Evolutionary conservation across 148 eudicot species (phyloP), one percentile per base, ranked within the genome.

Genomic region (Rhododendron williamsianum): DNA sequence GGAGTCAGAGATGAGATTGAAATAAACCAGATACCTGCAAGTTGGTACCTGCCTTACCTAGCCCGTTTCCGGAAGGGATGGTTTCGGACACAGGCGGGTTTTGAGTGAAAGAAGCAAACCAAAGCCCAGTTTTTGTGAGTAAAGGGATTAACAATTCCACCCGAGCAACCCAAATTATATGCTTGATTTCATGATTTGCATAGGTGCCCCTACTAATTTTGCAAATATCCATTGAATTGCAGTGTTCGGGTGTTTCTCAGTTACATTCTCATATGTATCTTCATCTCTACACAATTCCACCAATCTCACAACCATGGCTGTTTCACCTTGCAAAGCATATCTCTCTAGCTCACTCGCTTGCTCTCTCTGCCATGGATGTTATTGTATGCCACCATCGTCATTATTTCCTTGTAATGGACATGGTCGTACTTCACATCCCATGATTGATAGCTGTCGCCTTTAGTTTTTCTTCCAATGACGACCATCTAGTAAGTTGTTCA

Each of bases 91-190:
- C 9, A 19, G 60, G 36, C 21, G 4, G 81, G 60, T 79, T 27
- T 9, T 78, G 21, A 33, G 36, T 49, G 81, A 48, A 48, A 79
- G 60, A 79, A 79, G 60, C 58, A 79, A 78, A 79, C 38, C 60
- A 16, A 35, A 48, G 51, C 49, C 80, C 19, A 18, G 19, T 21
- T 6, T 49, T 79, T 27, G 35, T 33, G 11, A 30, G 58, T 25
- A 79, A 79, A 8, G 33, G 54, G 30, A 45, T 8, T 18, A 45
- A 13, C 12, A 58, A 19, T 45, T 78, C 51, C 54, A 43, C 52
- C 81, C 56, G 1, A 15, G 35, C 56, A 21, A n/a, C 60, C 52
- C 52, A 9, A 19, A 9, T 77, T 23, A 21, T 23, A 76, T 76
- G 25, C 80, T 41, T 76, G 16, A 76, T 19, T 76, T 41, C 80